Percentiles rank a stretch among this genome's conserved stretches.
Conservation (phyloP, 768 basidiomycete species). For the Boletus rubropictus region DNA sequence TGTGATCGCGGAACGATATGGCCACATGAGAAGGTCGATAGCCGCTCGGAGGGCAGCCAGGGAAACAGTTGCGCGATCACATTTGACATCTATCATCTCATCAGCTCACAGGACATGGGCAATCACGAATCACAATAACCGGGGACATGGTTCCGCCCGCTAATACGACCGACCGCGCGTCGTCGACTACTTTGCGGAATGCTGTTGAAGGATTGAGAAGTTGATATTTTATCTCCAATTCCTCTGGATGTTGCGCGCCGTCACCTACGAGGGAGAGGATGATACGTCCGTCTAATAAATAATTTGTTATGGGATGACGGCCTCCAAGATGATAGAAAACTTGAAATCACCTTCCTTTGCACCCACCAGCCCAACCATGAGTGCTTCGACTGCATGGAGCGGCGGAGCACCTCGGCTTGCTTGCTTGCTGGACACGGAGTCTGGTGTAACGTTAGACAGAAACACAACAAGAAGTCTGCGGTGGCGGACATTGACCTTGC, state of each 20-base stretch:
- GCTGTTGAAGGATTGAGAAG: slow-evolving; percentile 86
- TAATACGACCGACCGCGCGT: slow-evolving; percentile 77
- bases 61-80: slow-evolving; percentile 77
- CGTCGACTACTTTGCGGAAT: slow-evolving; percentile 78
- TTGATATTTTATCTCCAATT: slow-evolving; percentile 78
- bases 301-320: not conserved
- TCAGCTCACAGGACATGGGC: slow-evolving; percentile 2
- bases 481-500: slow-evolving; percentile 27
- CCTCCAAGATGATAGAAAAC: not conserved
- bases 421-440: slow-evolving; percentile 1
- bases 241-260: slow-evolving; percentile 31
- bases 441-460: slow-evolving; percentile 7
- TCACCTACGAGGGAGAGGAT: slow-evolving; percentile 46
- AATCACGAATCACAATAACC: slow-evolving; percentile 40
- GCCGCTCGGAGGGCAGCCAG: slow-evolving; percentile 48
- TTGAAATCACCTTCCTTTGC: slow-evolving; percentile 56
- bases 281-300: slow-evolving; percentile 65
- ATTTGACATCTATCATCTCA: slow-evolving; percentile 67
- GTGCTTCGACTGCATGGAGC: slow-evolving; percentile 73
- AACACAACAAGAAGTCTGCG: not conserved
- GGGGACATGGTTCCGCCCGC: slow-evolving; percentile 99
- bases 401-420: slow-evolving; percentile 55
- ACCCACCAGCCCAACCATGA: slow-evolving; percentile 71
- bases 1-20: slow-evolving; percentile 85
- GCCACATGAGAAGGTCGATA: slow-evolving; percentile 84